Base-by-base conservation (phyloP, 106 monocot genomes). In the Alisma plantagoaquatica region DNA sequence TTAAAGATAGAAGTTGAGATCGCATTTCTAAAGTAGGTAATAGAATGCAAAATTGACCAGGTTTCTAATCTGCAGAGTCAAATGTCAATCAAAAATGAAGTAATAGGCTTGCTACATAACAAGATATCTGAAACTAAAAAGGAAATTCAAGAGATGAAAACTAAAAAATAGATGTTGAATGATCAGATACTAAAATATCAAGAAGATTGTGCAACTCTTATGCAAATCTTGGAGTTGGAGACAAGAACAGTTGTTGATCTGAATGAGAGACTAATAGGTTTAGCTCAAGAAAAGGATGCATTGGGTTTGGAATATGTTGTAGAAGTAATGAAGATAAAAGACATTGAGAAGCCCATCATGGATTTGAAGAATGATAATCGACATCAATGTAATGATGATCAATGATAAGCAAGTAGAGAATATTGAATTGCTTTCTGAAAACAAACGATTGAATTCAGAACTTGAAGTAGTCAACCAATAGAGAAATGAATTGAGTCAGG, bases 71-170 rank as follows among this genome's bases (percentile, higher is more conserved):
- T 38, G 14, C 6, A 14, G 6, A 6, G 6, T 38, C 6, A 14
- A 6, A 7, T 38, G 35, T 14, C 6, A 14, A 38, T 6, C 14
- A 14, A 6, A 7, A 6, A 38, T 14, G 35, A 38, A 14, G 35
- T 7, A 14, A 38, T 7, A 14, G 35, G 14, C 6, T 38, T 41
- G 9, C 50, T 68, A 35, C 23, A 47, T 15, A 51, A 26, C 33
- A 64, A 63, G 33, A 53, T 57, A 57, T 33, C 67, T 29, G 63
- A 60, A 20, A 30, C 46, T 29, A 71, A 78, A 52, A 67, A 71
- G 41, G 49, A 32, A 21, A 47, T 64, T 21, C 22, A 57, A 63
- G 57, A 64, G 23, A 57, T 71, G 14, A 68, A 57, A 16, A 28
- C 44, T 55, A 49, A 83, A 69, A 65, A 43, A 44, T 55, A 72